Conservation (phyloP, 2,329 filamentous ascomycete genomes). For the Mariannaea sp. region DNA sequence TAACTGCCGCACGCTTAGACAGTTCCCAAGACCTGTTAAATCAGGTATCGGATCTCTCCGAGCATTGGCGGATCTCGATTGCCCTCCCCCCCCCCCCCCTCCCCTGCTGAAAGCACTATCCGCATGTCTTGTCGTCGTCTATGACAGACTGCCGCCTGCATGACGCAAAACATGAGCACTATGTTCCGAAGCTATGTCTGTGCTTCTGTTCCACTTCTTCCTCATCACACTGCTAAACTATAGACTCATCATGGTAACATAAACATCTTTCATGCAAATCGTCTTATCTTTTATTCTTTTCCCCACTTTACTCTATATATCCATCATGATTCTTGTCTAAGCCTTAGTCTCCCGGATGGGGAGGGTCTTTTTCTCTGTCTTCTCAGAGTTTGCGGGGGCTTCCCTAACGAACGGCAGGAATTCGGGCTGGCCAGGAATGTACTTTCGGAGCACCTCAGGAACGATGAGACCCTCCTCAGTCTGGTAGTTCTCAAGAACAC, state of each 20-base stretch:
- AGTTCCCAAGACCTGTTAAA: background rate
- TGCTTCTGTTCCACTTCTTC: slow-evolving; percentile 7
- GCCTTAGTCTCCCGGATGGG: slow-evolving; percentile 37
- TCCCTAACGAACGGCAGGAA: slow-evolving; percentile 91
- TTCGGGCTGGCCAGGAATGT: slow-evolving; percentile 85
- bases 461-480: slow-evolving; percentile 82
- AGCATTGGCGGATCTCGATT: too few relatives aligned
- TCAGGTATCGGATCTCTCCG: background rate
- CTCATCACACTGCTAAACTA: slow-evolving; percentile 5
- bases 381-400: slow-evolving; percentile 68
- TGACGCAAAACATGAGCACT: background rate
- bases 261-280: slow-evolving; percentile 7
- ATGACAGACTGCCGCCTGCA: too few relatives aligned
- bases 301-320: slow-evolving; percentile 22
- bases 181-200: background rate
- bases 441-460: slow-evolving; percentile 83
- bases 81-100: too few relatives aligned
- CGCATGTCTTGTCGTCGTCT: too few relatives aligned
- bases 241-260: slow-evolving; percentile 18
- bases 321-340: slow-evolving; percentile 23
- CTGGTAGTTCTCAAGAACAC: slow-evolving; percentile 96
- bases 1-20: background rate
- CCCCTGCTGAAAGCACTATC: too few relatives aligned
- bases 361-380: slow-evolving; percentile 35
- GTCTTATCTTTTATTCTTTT: slow-evolving; percentile 22